phyloP scores from a whole-genome alignment of 2,329 filamentous ascomycete species.

The Nigrograna mackinnonii region DNA sequence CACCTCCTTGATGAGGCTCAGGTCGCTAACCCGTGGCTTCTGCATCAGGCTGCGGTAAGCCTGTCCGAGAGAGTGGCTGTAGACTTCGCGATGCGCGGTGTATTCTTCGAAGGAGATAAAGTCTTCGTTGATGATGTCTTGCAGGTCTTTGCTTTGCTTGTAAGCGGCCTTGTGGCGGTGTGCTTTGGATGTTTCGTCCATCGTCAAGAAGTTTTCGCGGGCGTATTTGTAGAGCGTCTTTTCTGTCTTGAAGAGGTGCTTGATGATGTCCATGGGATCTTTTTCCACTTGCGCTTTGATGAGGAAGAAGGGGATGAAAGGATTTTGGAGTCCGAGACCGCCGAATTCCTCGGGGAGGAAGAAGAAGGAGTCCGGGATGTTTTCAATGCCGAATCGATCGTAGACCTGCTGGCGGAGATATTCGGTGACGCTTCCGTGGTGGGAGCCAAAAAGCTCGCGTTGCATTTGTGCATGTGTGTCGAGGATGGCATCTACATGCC shows the following conservation, averaged over 20 bases:
- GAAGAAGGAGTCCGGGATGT: constrained; percentile 53
- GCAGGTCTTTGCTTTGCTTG: background rate
- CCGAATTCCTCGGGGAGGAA: constrained; percentile 53
- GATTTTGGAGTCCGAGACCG: constrained; percentile 51
- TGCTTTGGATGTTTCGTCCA: constrained; percentile 11
- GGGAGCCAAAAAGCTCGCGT: constrained; percentile 43
- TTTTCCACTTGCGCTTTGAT: constrained; percentile 25
- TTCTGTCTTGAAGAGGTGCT: constrained; percentile 40
- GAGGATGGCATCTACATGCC: constrained; percentile 54
- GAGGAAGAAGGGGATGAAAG: constrained; percentile 49
- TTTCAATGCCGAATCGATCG: constrained; percentile 52
- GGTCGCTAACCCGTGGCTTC: constrained; percentile 2
- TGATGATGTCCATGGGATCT: constrained; percentile 42
- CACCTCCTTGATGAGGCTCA: constrained; percentile 9
- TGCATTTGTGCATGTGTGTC: constrained; percentile 51
- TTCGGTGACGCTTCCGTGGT: constrained; percentile 17
- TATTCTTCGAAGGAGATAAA: constrained; percentile 13
- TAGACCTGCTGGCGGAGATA: constrained; percentile 50
- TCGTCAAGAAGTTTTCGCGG: constrained; percentile 26
- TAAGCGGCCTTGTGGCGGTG: constrained; percentile 6
- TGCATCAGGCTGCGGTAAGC: constrained; percentile 11
- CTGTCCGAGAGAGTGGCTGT: background rate
- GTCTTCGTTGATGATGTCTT: constrained; percentile 1
- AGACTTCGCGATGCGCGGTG: constrained; percentile 5
- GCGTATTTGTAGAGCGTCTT: constrained; percentile 35